Base-by-base conservation (phyloP, 176 grass and related monocot genomes). In the Paspalum vaginatum region DNA sequence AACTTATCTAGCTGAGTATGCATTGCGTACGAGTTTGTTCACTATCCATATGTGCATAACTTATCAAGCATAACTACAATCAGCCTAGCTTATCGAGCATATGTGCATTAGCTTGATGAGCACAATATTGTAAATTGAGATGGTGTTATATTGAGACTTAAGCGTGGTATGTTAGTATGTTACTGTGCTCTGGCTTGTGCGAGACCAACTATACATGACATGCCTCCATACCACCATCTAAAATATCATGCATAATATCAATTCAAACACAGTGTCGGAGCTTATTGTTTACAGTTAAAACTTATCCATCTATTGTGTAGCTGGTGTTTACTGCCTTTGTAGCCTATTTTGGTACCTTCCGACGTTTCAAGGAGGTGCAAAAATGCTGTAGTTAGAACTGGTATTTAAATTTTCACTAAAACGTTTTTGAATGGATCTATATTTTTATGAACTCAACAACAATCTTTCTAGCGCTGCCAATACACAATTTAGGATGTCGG, bases 331-430 rank as follows among this genome's bases (percentile, higher is more conserved):
- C 17, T 58, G 42, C 22, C 43, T 86, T 78, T 61, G 16, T 47
- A 72, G 10, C 48, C 47, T 46, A 60, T 65, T 11, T 41, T n/a
- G 21, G 13, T 40, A 79, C 45, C 8, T 59, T 79, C 49, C 20
- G 42, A 74, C 72, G 49, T 52, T 42, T 22, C n/a, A 46, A 21
- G 40, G 49, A 60, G 18, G 10, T 10, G 74, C 9, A 45, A 43
- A 38, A 57, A 65, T 73, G 20, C 48, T 50, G 32, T 47, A 57
- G 37, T 84, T 65, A 38, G 40, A 10, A 59, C 56, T 60, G 24
- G 25, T 80, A 24, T 78, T 41, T 57, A 48, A 26, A 40, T 60
- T 81, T 46, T 51, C 51, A 46, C 24, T 53, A 50, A 73, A 79
- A 70, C 49, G 37, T 8, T 61, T 25, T 47, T 49, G 7, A 65